phyloP scores from a whole-genome alignment of 176 grass and related monocot genomes.

The Paspalum vaginatum region DNA sequence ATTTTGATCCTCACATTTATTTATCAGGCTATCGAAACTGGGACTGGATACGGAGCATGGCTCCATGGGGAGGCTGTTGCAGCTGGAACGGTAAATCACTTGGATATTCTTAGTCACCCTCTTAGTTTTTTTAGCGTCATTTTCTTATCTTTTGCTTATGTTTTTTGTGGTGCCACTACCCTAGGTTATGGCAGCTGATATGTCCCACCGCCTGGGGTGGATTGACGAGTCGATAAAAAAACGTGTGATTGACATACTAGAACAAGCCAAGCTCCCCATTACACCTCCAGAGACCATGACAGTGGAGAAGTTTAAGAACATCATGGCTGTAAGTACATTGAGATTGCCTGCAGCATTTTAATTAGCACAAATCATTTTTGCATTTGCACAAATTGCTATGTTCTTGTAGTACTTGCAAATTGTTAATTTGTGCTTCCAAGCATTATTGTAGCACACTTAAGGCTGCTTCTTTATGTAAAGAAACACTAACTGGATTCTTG shows the following conservation, averaged over 20 bases:
- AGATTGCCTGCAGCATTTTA: slow-evolving; percentile 44
- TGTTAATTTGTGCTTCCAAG: slow-evolving; percentile 3
- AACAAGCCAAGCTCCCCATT: slow-evolving; percentile 78
- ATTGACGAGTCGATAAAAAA: slow-evolving; percentile 78
- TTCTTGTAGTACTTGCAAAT: background rate
- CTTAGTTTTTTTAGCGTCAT: slow-evolving; percentile 2
- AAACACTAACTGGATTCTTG: slow-evolving; percentile 29
- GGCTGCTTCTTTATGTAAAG: background rate
- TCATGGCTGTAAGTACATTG: slow-evolving; percentile 78
- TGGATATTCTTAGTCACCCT: background rate
- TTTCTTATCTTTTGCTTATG: slow-evolving; percentile 14
- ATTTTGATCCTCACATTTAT: slow-evolving; percentile 22
- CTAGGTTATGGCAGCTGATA: slow-evolving; percentile 95
- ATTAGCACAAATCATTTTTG: background rate
- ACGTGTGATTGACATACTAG: slow-evolving; percentile 62
- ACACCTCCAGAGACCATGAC: slow-evolving; percentile 84
- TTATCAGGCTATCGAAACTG: slow-evolving; percentile 91
- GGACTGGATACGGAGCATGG: slow-evolving; percentile 83
- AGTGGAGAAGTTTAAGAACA: slow-evolving; percentile 84
- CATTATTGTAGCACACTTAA: background rate
- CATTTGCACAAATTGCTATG: background rate
- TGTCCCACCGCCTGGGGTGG: slow-evolving; percentile 93
- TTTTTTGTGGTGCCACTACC: slow-evolving; percentile 6
- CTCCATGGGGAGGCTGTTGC: slow-evolving; percentile 92
- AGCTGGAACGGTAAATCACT: slow-evolving; percentile 71